Base-by-base conservation (phyloP, 306 rosid genomes). In the Trifolium pratense region DNA sequence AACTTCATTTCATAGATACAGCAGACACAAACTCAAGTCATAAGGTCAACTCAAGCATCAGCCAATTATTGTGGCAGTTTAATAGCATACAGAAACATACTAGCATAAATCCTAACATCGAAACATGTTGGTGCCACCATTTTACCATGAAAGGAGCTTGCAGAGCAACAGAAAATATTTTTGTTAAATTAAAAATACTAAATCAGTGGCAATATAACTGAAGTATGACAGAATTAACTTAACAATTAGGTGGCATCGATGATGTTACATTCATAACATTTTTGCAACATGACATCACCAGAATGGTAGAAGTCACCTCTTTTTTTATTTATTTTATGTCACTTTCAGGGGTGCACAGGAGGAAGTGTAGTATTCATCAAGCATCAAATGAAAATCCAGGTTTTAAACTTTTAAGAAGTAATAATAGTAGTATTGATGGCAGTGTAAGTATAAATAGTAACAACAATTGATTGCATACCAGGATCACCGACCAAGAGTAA, bases 401-500 rank as follows among this genome's bases (percentile, higher is more conserved):
- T 17, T 48, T 56, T 11, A 26, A 32, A 48, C 59, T 59, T 52
- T 36, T 16, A 13, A 53, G 16, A 9, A 53, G 21, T 29, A n/a
- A 34, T 52, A 76, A 58, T 43, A 45, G 14, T 56, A 76, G 60
- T 40, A 48, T 11, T 67, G 42, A 49, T 40, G 57, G 25, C 12
- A n/a, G 66, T 12, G 46, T 18, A 25, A 46, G n/a, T 56, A 65
- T 9, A 69, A 85, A 78, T 56, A 60, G 71, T 55, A 64, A 52
- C 3, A 48, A 52, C n/a, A 81, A 74, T 53, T 29, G 75, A 70
- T 70, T 14, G 53, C 78, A 17, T 88, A 93, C 97, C 97, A 48
- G 98, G 98, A 86, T 93, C 98, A 46, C 97, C 98, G 73, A 93
- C 96, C 87, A 93, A 76, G 75, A 93, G 94, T 63, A 93, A 83